Base-by-base conservation (phyloP, 208 protist genomes). In the Leishmania gerbilli region DNA sequence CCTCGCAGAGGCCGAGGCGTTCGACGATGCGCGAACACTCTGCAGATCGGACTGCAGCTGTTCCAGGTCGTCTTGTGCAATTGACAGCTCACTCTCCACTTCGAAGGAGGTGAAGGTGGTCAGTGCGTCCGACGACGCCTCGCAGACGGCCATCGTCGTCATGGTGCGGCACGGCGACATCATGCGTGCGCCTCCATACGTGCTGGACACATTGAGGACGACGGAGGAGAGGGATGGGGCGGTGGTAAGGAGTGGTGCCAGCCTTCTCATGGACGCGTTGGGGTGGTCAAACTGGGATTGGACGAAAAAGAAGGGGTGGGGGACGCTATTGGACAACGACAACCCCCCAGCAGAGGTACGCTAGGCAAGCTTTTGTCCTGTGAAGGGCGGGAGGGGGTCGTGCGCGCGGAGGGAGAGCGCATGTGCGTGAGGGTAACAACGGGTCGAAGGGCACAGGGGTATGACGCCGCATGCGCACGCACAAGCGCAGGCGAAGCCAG, bases 71-170 rank as follows among this genome's bases (percentile, higher is more conserved):
- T 74, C 68, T 56, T 79, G 71, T 8, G 82, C 80, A 31, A 67
- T 49, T 24, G 27, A 31, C 40, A 88, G 77, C 45, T 88, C 84
- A 37, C 74, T 79, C 69, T 88, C 80, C 31, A 79, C 3, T 49
- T 84, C 84, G 31, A 88, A 88, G 27, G 84, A 88, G 24, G 77
- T 77, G 34, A 76, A 72, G 37, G 69, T 24, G 62, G 8, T 21
- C 40, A n/a, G 37, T 19, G n/a, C 21, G 24, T 47, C 24, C 5
- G 53, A 47, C 6, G 69, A 37, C 13, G 75, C 27, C n/a, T 62
- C n/a, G 5, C 74, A 13, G 31, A 27, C 60, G 45, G 71, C 55
- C 11, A 68, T 60, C n/a, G 40, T 42, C 21, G 69, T 40, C n/a
- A 71, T 27, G 15, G 24, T 27, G 9, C 19, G 49, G 27, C 42